Evolutionary conservation across 768 basidiomycete species (phyloP), one percentile per base, ranked within the genome.

Genomic region (Xerocomellus intermedius): DNA sequence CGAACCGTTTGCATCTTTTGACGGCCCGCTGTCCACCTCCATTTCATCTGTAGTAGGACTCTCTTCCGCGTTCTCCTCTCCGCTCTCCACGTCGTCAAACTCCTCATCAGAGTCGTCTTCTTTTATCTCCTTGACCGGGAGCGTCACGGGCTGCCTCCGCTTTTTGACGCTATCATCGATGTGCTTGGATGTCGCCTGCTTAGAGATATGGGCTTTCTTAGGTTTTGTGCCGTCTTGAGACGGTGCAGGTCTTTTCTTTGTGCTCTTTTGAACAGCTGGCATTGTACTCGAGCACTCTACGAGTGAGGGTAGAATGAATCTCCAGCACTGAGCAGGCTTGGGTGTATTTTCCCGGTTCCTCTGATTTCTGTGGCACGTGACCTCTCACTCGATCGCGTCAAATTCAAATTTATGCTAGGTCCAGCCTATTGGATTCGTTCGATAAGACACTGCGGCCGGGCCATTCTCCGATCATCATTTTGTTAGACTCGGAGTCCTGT

Each of bases 81-180:
- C 74, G 32, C 72, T 73, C 24, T 72, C 65, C 17, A 68, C 67
- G 10, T 56, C 73, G 10, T 53, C 71, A 21, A 70, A 77, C 33
- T 74, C 73, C 5, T 70, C 69, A 30, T 73, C 72, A 26, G 70
- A 75, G 24, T 58, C 74, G 4, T 62, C 70, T 35, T 77, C 78
- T 8, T 71, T 65, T 9, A 61, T 63, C 19, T 73, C 76, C 19
- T 62, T 48, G 39, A 67, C 50, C 2, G 71, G 65, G 30, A 59
- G 70, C 37, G 86, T 87, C 3, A 89, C 78, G 14, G 86, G 86
- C 38, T 72, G 74, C 61, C 80, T 82, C n/a, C 87, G 80, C 69
- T 81, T 84, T 69, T 80, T 80, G 54, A 75, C 71, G 49, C 69
- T 64, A 61, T 77, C 74, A 48, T 66, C 55, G 28, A 41, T 28